These are phyloP conservation scores for Cryphonectria carpinicola DNA, from an alignment of 2,329 filamentous ascomycete genomes.

Conservation along the genomic window DNA sequence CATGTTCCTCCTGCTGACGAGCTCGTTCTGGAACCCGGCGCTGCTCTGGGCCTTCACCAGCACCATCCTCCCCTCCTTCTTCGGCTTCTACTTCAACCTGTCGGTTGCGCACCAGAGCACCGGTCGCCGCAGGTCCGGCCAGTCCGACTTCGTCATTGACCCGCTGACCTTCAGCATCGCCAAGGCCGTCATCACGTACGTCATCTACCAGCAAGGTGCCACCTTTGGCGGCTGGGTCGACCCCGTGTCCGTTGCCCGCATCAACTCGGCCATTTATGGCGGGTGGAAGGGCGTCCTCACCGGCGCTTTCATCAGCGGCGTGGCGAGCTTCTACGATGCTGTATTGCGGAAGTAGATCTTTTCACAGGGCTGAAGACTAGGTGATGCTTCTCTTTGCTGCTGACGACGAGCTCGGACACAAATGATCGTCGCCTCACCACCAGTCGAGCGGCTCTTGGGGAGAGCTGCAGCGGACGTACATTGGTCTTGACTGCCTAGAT, in stretches of 20 bases:
- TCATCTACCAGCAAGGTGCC: slow-evolving; percentile 74
- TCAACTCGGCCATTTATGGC: slow-evolving; percentile 70
- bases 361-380: neutral
- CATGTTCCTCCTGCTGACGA: slow-evolving; percentile 75
- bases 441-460: neutral
- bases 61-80: slow-evolving; percentile 68
- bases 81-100: slow-evolving; percentile 91
- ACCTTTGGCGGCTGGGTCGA: slow-evolving; percentile 66
- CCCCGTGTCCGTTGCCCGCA: slow-evolving; percentile 60
- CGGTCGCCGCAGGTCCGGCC: slow-evolving; percentile 48
- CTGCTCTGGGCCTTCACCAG: slow-evolving; percentile 77
- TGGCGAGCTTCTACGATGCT: slow-evolving; percentile 78
- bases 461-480: neutral
- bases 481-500: neutral
- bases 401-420: neutral
- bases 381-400: slow-evolving; percentile 1
- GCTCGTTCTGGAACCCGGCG: slow-evolving; percentile 82
- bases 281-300: slow-evolving; percentile 72
- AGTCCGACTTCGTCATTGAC: slow-evolving; percentile 69
- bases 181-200: slow-evolving; percentile 80
- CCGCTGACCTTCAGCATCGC: slow-evolving; percentile 88
- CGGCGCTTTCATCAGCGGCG: slow-evolving; percentile 67
- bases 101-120: slow-evolving; percentile 55
- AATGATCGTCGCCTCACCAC: neutral
- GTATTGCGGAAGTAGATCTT: slow-evolving; percentile 66